Evolutionary conservation across 1,284 basidiomycete genomes (phyloP).

Genomic region (Tilletia indica): DNA sequence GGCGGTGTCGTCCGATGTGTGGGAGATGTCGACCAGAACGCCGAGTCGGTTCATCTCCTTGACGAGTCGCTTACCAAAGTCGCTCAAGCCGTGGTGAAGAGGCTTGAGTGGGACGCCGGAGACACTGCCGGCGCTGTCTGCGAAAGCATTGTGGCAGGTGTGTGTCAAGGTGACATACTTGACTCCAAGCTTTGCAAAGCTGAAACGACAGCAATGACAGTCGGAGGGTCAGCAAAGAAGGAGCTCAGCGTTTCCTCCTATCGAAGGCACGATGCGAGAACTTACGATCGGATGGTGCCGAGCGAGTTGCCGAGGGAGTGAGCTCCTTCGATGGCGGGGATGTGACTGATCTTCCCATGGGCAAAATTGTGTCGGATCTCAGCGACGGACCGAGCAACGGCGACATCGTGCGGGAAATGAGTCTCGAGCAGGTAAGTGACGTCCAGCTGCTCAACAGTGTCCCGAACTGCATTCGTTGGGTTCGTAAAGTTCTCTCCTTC

Average conservation of each 20-base stretch:
- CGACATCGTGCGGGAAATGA: conserved; percentile 21
- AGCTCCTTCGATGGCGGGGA: conserved; percentile 27
- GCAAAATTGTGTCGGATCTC: conserved; percentile 3
- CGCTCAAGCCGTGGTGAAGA: conserved; percentile 28
- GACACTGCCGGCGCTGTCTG: conserved; percentile 25
- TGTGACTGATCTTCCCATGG: conserved; percentile 7
- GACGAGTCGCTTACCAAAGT: conserved; percentile 25
- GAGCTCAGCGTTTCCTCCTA: background rate
- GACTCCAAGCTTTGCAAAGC: conserved; percentile 25
- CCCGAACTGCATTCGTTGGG: conserved; percentile 26
- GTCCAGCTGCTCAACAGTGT: conserved; percentile 38
- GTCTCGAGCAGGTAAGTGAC: conserved; percentile 33
- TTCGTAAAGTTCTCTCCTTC: conserved; percentile 30
- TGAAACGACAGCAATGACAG: background rate
- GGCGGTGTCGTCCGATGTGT: conserved; percentile 47
- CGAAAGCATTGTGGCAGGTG: conserved; percentile 34
- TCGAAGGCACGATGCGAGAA: background rate
- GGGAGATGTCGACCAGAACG: conserved; percentile 46
- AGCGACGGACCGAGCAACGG: background rate
- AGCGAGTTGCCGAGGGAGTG: conserved; percentile 28
- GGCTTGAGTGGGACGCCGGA: conserved; percentile 16
- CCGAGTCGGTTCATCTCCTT: conserved; percentile 32
- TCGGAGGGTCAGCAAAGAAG: background rate
- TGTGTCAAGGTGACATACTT: conserved; percentile 36
- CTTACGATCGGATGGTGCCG: conserved; percentile 22